Evolutionary conservation across 371 early-diverging fungal genomes (phyloP), one percentile per base, ranked within the genome.

Genomic region (Mucor saturninus): DNA sequence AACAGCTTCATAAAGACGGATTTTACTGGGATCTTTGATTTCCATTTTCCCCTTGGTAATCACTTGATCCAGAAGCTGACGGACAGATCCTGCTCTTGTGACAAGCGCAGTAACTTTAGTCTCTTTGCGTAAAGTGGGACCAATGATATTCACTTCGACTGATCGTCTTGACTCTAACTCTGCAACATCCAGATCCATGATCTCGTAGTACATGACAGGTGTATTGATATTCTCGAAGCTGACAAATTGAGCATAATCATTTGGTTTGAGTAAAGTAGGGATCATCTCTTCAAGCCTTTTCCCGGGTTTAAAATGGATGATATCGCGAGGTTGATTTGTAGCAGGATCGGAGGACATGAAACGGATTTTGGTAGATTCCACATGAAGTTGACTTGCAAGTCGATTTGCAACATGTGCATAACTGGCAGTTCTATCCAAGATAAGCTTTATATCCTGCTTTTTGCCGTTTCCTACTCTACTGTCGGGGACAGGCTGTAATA

Each of bases 111-210:
- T 84, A 8, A 85, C 64, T n/a, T 71, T 75, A 1, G 75, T 64
- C 66, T 83, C 73, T n/a, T 59, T 51, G 9, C 49, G 64, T 15
- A 73, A 64, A 5, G 56, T 67, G 15, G 69, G 54, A 26, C 85
- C 87, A 5, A 89, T 69, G 63, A 80, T 83, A n/a, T 66, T 72
- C 3, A 90, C 81, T 21, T 82, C 81, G 6, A 90, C 56, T 10
- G 56, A 59, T 43, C 87, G 84, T 69, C 92, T 93, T 43, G 76
- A 84, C 56, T 95, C 95, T 39, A 94, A 72, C 69, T 96, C 94
- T 13, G 77, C 74, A n/a, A 95, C 75, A 50, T 85, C 79, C 9
- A 93, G 75, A 40, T 93, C 91, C 64, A 95, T 61, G 29, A 91
- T 77, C 62, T 96, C 95, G 70, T 95, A 96, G 64, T 78, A 89